Evolutionary conservation across 2,329 filamentous ascomycete species (phyloP), one percentile per base, ranked within the genome.

Genomic region (Corynespora cassiicola): DNA sequence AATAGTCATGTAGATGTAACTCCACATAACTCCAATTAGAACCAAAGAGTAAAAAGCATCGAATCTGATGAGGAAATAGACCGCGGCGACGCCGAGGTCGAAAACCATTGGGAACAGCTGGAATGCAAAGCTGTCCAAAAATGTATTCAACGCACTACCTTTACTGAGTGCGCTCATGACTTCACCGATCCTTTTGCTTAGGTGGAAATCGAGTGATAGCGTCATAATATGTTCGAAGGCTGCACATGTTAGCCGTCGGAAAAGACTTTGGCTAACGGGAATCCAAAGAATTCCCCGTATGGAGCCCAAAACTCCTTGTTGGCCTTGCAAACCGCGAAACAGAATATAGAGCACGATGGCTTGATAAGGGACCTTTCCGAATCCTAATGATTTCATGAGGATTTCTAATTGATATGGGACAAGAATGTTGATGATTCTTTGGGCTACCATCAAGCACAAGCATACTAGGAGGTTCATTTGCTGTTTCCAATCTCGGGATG

Each of bases 11-110:
- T 73, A 78, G 31, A 78, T 70, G 52, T 78, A 78, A 0, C 66
- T 65, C 69, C 74, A 77, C 65, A 72, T 43, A 75, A 77, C 50
- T 12, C 81, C 70, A 46, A 84, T 82, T 4, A 82, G 67, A 8
- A 78, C 70, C 5, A 84, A 68, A 3, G 80, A 81, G 46, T 84
- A 84, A 32, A 85, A 75, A 10, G 80, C 79, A 59, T 85, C 81
- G 48, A 84, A 84, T 0, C 72, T 78, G 40, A 77, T 62, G 2
- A 81, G 80, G 18, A 86, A 72, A 46, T 85, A 85, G 15, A 78
- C 66, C 24, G 83, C 76, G 5, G 82, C 82, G 19, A 85, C 70
- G 4, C 70, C 60, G 59, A 85, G 72, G 57, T 86, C 82, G 34
- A 82, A 75, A 3, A 85, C 54, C 75, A 81, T 82, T 3, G 82